Percentiles rank a stretch among this genome's conserved stretches.
Evolutionary conservation across 2,329 filamentous ascomycete genomes (phyloP).

Genomic region (Chrysoporthe austroafricana): DNA sequence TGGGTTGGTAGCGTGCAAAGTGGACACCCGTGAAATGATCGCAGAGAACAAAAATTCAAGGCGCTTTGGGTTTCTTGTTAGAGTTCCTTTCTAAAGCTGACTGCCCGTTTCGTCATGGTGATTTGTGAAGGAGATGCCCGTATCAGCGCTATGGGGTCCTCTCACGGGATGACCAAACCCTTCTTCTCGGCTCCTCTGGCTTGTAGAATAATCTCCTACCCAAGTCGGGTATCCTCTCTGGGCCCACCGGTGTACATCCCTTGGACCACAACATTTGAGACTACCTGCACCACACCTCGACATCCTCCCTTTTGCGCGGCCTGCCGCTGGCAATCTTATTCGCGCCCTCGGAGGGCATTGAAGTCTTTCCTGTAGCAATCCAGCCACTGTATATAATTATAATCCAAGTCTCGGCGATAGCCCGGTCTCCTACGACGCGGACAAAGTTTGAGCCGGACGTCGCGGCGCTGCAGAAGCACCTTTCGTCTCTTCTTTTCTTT

Average conservation of each 20-base stretch:
- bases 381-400: neutral
- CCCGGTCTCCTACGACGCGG: neutral
- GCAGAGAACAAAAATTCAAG: neutral
- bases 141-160: neutral
- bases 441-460: neutral
- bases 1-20: neutral
- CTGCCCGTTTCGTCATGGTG: slow-evolving; percentile 3
- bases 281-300: neutral
- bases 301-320: neutral
- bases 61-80: neutral
- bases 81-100: neutral
- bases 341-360: neutral
- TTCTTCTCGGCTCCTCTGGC: neutral
- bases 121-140: neutral
- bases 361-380: neutral
- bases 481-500: neutral
- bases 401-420: neutral
- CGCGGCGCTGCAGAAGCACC: neutral
- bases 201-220: neutral
- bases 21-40: neutral
- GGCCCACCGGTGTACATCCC: neutral
- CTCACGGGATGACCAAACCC: neutral
- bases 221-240: neutral
- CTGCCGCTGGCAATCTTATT: neutral
- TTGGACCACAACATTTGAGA: neutral